Percentiles rank a stretch among this genome's conserved stretches.
phyloP scores from a whole-genome alignment of 1,139 yeast species.

The Debaryomyces singareniensis region DNA sequence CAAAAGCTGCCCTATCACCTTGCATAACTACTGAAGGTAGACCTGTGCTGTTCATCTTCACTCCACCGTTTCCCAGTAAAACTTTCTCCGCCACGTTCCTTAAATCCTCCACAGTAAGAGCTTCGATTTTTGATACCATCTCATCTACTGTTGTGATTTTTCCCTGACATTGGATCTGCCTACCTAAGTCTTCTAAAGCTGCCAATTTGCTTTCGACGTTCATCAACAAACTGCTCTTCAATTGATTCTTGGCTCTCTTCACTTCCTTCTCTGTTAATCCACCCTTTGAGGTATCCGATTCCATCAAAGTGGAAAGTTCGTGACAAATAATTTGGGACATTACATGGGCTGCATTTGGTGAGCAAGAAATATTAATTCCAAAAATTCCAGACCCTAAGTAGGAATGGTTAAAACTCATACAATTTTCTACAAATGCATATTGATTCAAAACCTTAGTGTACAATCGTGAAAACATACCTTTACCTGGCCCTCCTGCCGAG shows the following conservation, averaged over 20 bases:
- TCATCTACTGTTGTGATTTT: constrained; percentile 72
- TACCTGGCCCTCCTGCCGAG: constrained; percentile 99
- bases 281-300: constrained; percentile 46
- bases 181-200: constrained; percentile 87
- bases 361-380: constrained; percentile 80
- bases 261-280: constrained; percentile 70
- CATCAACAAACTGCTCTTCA: constrained; percentile 85
- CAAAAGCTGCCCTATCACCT: constrained; percentile 80
- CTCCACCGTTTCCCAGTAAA: constrained; percentile 57
- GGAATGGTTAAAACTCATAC: constrained; percentile 83
- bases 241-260: constrained; percentile 84
- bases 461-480: constrained; percentile 94
- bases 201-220: constrained; percentile 89
- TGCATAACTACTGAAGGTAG: constrained; percentile 81
- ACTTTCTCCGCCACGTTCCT: constrained; percentile 70
- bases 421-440: constrained; percentile 86
- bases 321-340: constrained; percentile 75
- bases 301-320: constrained; percentile 63
- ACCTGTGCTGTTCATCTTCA: constrained; percentile 48
- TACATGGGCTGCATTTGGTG: constrained; percentile 81
- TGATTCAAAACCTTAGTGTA: constrained; percentile 89
- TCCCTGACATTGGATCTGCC: constrained; percentile 86
- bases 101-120: constrained; percentile 60
- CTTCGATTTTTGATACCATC: constrained; percentile 74
- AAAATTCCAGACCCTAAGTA: constrained; percentile 87